Percentiles rank a stretch among this genome's conserved stretches.
These are phyloP conservation scores for Fusarium buharicum DNA, from an alignment of 2,329 filamentous ascomycete species.

Conservation along the genomic window DNA sequence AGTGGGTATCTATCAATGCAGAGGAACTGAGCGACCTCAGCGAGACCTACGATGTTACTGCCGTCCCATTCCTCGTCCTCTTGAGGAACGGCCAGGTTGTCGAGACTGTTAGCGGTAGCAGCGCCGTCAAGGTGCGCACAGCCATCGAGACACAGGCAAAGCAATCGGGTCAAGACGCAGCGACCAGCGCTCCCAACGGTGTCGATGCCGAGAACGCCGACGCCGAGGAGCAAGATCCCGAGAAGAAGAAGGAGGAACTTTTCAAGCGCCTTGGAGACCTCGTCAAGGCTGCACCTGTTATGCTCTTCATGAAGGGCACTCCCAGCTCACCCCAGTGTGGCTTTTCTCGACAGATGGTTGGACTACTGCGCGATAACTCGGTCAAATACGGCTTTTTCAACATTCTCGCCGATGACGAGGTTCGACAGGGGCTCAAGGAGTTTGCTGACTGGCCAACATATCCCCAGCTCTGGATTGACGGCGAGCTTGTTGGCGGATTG, in stretches of 20 bases:
- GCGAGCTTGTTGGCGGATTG: constrained; percentile 90
- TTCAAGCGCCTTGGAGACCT: constrained; percentile 83
- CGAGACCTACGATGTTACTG: constrained; percentile 92
- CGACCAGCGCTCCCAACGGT: constrained; percentile 51
- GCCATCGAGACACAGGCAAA: constrained; percentile 86
- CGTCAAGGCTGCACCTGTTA: constrained; percentile 94
- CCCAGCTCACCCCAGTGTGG: constrained; percentile 88
- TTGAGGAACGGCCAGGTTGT: constrained; percentile 79
- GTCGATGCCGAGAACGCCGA: constrained; percentile 52
- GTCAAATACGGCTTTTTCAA: constrained; percentile 99
- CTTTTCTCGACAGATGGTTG: constrained; percentile 91
- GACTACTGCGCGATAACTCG: constrained; percentile 84
- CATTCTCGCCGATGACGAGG: constrained; percentile 96
- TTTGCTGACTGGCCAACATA: constrained; percentile 99
- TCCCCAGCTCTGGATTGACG: constrained; percentile 91
- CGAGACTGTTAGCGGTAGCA: constrained; percentile 89
- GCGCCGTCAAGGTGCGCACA: constrained; percentile 83
- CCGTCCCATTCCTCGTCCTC: constrained; percentile 91
- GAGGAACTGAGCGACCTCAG: constrained; percentile 93
- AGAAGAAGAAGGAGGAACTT: constrained; percentile 82
- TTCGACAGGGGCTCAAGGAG: constrained; percentile 94
- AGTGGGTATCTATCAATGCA: constrained; percentile 91
- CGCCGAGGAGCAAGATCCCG: constrained; percentile 62
- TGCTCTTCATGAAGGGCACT: constrained; percentile 99
- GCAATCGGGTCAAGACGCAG: constrained; percentile 50